Conservation (phyloP, 768 basidiomycete genomes). For the Daedaleopsis nitida region DNA sequence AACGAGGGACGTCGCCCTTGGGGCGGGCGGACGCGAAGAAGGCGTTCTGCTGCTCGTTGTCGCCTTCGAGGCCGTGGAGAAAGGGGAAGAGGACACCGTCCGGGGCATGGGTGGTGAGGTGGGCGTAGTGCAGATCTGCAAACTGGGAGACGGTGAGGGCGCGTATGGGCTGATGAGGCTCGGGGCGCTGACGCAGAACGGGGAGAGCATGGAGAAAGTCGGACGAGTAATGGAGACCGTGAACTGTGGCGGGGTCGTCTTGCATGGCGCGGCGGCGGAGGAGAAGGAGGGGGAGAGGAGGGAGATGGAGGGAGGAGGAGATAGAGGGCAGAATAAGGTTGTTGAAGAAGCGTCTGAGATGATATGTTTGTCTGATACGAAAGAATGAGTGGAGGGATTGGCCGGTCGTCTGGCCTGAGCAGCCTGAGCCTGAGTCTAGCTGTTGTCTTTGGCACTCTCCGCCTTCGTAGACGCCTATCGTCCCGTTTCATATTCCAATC, state of each 20-base stretch:
- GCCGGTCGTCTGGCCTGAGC: constrained; percentile 6
- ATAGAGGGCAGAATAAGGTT: constrained; percentile 10
- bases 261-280: constrained; percentile 6
- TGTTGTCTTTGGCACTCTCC: constrained; percentile 1
- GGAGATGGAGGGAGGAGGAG: constrained; percentile 3
- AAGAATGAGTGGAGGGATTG: constrained; percentile 7
- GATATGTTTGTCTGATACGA: constrained; percentile 12
- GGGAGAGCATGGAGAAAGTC: constrained; percentile 26
- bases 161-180: constrained; percentile 43
- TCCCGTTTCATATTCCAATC: constrained; percentile 19
- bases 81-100: constrained; percentile 88
- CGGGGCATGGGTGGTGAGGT: constrained; percentile 70
- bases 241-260: constrained; percentile 13
- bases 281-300: neutral
- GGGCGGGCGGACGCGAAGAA: constrained; percentile 62
- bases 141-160: constrained; percentile 51
- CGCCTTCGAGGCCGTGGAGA: constrained; percentile 83
- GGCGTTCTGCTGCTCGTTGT: constrained; percentile 75
- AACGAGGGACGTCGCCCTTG: constrained; percentile 35
- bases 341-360: constrained; percentile 8
- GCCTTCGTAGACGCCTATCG: constrained; percentile 9
- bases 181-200: constrained; percentile 34
- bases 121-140: constrained; percentile 59
- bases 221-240: constrained; percentile 24
- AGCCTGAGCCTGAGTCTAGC: neutral